phyloP scores from a whole-genome alignment of 2,329 filamentous ascomycete genomes.

The Xylaria arbuscula region DNA sequence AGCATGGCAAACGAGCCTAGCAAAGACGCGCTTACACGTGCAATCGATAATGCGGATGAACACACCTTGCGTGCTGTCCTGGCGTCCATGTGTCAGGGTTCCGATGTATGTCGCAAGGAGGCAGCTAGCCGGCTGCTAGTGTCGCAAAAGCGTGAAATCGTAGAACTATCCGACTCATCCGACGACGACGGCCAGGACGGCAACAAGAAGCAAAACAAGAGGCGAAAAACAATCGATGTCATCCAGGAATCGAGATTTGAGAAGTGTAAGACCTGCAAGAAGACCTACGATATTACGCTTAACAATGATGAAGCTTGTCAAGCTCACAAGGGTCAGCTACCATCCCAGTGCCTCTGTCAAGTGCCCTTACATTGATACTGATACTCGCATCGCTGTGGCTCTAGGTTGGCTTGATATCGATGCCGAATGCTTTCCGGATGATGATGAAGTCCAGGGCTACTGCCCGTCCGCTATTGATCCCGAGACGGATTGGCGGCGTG shows the following conservation, averaged over 20 bases:
- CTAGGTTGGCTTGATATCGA: slow-evolving; percentile 25
- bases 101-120: slow-evolving; percentile 28
- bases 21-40: slow-evolving; percentile 10
- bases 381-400: background rate
- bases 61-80: slow-evolving; percentile 21
- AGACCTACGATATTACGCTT: slow-evolving; percentile 33
- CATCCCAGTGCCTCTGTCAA: background rate
- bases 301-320: slow-evolving; percentile 31
- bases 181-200: slow-evolving; percentile 16
- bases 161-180: slow-evolving; percentile 27
- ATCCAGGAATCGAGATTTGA: slow-evolving; percentile 18
- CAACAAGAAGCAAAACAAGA: slow-evolving; percentile 25
- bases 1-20: slow-evolving; percentile 10
- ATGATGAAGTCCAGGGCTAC: slow-evolving; percentile 25
- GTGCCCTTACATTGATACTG: background rate
- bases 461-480: background rate
- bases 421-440: slow-evolving; percentile 26
- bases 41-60: slow-evolving; percentile 27
- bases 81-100: slow-evolving; percentile 31
- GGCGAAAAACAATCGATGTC: slow-evolving; percentile 15
- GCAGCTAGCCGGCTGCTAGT: slow-evolving; percentile 23
- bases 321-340: slow-evolving; percentile 28
- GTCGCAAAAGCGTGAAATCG: slow-evolving; percentile 22
- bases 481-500: slow-evolving; percentile 33
- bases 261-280: slow-evolving; percentile 26